Evolutionary conservation across 2,329 filamentous ascomycete genomes (phyloP).

Genomic region (Erysiphe pulchra): DNA sequence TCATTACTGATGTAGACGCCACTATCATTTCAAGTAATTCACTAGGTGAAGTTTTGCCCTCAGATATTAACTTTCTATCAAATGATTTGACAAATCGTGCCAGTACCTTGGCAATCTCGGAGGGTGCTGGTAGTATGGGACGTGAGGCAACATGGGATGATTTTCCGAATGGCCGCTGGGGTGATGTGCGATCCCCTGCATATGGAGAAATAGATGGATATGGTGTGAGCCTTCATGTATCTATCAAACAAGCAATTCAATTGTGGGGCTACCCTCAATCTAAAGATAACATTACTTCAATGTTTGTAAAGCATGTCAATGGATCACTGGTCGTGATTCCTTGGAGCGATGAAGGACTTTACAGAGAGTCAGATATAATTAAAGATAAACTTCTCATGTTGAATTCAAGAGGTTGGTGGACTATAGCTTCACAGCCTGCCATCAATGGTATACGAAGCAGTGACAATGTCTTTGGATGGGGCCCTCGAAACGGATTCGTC

Average conservation of each 20-base stretch:
- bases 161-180: constrained; percentile 88
- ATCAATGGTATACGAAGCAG: constrained; percentile 63
- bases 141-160: constrained; percentile 97
- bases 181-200: constrained; percentile 73
- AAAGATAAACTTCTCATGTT: constrained; percentile 46
- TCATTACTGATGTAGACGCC: constrained; percentile 72
- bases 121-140: constrained; percentile 71
- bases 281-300: constrained; percentile 42
- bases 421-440: constrained; percentile 79
- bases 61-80: constrained; percentile 24
- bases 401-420: constrained; percentile 79
- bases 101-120: constrained; percentile 77
- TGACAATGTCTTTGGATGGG: constrained; percentile 75
- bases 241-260: constrained; percentile 53
- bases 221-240: constrained; percentile 82
- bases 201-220: constrained; percentile 98
- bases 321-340: constrained; percentile 63
- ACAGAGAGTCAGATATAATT: constrained; percentile 64
- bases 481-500: constrained; percentile 72
- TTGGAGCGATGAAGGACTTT: constrained; percentile 78
- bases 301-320: constrained; percentile 62
- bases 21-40: constrained; percentile 53
- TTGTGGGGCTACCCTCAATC: constrained; percentile 64
- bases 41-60: constrained; percentile 29
- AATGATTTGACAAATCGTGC: constrained; percentile 25